A percentile compares a stretch with the other conserved stretches of the same genome.
These are phyloP conservation scores for Pythium angustatum DNA, from an alignment of 352 stramenopile genomes.

Conservation along the genomic window DNA sequence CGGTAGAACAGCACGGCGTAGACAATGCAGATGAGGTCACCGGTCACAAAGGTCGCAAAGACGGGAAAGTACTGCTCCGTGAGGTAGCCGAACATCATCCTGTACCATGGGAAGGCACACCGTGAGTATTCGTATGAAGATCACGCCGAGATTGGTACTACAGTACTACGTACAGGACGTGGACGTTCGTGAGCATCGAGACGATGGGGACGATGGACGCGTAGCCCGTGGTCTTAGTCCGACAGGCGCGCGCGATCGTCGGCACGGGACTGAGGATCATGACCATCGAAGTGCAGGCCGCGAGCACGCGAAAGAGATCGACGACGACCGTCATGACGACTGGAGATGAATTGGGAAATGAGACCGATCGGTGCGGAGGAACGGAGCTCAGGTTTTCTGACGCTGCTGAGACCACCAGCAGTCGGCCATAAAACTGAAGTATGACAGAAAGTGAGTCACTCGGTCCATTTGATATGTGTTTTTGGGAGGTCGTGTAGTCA, in stretches of 20 bases:
- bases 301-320: slow-evolving; percentile 41
- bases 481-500: no score
- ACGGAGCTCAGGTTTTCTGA: no score
- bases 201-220: slow-evolving; percentile 57
- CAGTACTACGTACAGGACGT: slow-evolving; percentile 27
- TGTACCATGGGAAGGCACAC: no score
- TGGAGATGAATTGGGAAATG: no score
- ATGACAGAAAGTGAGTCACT: no score
- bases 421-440: no score
- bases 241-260: slow-evolving; percentile 38
- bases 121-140: no score
- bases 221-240: slow-evolving; percentile 43
- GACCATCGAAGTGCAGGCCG: slow-evolving; percentile 36
- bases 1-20: slow-evolving; percentile 61
- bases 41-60: slow-evolving; percentile 46
- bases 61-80: slow-evolving; percentile 52
- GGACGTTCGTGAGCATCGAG: slow-evolving; percentile 46
- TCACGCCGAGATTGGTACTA: not conserved
- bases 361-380: no score
- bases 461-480: no score
- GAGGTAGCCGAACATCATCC: slow-evolving; percentile 54
- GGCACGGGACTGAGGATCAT: slow-evolving; percentile 58
- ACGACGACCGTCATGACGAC: no score
- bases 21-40: slow-evolving; percentile 39
- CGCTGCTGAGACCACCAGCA: no score